These are phyloP conservation scores for Cystofilobasidium capitatum DNA, from an alignment of 768 basidiomycete species.

Conservation along the genomic window DNA sequence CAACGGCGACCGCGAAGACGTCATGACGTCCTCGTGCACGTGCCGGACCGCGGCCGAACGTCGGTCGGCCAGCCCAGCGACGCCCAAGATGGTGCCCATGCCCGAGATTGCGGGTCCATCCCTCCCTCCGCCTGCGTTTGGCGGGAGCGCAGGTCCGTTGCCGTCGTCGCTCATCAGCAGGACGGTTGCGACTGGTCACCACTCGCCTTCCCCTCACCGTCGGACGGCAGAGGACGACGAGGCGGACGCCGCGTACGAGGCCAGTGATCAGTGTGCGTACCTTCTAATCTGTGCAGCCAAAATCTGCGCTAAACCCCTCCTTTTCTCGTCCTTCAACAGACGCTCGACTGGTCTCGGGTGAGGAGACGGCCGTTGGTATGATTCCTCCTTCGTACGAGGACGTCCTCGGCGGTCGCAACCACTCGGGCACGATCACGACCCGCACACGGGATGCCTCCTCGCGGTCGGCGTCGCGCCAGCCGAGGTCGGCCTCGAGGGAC, in stretches of 20 bases:
- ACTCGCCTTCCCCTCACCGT: conserved; percentile 23
- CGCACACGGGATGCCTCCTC: background rate
- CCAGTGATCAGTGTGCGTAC: conserved; percentile 17
- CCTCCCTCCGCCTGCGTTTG: background rate
- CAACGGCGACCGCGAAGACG: conserved; percentile 11
- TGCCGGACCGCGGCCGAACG: conserved; percentile 41
- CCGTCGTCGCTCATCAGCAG: background rate
- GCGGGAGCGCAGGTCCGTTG: background rate
- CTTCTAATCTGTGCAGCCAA: background rate
- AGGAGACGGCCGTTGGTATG: conserved; percentile 71
- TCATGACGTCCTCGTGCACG: conserved; percentile 30
- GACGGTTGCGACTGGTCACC: conserved; percentile 9
- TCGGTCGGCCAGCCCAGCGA: background rate
- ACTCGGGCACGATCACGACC: background rate
- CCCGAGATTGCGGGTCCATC: background rate
- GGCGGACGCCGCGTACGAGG: conserved; percentile 4
- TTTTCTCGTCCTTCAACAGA: conserved; percentile 29
- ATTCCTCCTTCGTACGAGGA: conserved; percentile 65
- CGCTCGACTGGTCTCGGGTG: conserved; percentile 71
- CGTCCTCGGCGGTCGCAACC: conserved; percentile 26
- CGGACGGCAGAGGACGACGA: conserved; percentile 17
- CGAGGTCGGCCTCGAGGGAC: background rate
- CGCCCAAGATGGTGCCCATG: background rate
- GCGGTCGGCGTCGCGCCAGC: background rate
- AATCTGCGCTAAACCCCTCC: background rate